A percentile compares a stretch with the other conserved stretches of the same genome.
Evolutionary conservation across 176 grass and related monocot species (phyloP).

Genomic region (Eragrostis curvula): DNA sequence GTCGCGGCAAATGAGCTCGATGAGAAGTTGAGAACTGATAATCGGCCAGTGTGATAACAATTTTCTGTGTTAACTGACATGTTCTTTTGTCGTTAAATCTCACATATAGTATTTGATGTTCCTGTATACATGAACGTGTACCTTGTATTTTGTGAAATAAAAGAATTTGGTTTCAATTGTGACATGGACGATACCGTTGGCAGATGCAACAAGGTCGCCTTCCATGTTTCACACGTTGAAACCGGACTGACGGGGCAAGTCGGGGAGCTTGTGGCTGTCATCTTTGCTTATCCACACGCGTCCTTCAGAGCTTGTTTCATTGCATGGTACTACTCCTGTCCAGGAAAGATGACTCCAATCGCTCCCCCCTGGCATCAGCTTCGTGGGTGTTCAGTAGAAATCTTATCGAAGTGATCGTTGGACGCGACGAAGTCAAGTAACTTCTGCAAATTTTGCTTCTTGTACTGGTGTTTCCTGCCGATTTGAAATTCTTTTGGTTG

Average conservation of each 20-base stretch:
- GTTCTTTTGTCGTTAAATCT: background rate
- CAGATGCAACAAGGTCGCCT: background rate
- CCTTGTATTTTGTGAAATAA: background rate
- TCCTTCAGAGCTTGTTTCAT: background rate
- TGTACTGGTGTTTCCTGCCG: background rate
- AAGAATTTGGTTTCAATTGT: conserved; percentile 7
- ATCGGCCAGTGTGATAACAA: background rate
- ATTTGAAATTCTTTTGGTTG: background rate
- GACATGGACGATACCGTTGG: background rate
- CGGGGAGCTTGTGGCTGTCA: conserved; percentile 34
- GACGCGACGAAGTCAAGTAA: background rate
- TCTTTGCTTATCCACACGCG: conserved; percentile 45
- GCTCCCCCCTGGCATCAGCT: background rate
- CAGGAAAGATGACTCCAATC: background rate
- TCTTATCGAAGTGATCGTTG: background rate
- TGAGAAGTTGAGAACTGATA: conserved; percentile 1
- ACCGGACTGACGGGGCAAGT: background rate
- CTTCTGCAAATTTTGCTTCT: background rate
- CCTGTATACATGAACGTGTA: background rate
- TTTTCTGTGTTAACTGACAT: conserved; percentile 9
- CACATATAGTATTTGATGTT: background rate
- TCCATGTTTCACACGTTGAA: conserved; percentile 8
- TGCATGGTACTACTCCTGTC: background rate
- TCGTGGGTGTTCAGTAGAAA: background rate
- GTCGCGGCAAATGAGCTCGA: conserved; percentile 6